Percentiles rank a stretch among this genome's conserved stretches.
Conservation (phyloP, 805 yeast genomes). For the Metahyphopichia silvanorum region DNA sequence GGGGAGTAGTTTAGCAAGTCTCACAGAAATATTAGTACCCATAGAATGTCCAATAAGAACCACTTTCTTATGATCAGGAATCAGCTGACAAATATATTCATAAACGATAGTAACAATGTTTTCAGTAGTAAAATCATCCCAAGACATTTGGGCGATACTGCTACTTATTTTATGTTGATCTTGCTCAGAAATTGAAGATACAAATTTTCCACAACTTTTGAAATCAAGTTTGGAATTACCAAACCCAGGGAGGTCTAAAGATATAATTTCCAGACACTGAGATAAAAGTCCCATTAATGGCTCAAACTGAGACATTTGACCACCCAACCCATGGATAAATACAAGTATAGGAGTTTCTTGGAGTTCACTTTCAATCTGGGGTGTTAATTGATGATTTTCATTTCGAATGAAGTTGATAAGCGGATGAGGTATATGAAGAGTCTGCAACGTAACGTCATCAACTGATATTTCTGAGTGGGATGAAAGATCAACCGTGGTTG, state of each 20-base stretch:
- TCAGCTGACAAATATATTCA: constrained; percentile 33
- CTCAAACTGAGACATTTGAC: constrained; percentile 83
- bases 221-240: constrained; percentile 48
- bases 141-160: constrained; percentile 26
- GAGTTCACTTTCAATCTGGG: constrained; percentile 32
- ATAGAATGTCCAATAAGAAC: constrained; percentile 69
- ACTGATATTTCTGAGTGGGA: constrained; percentile 16
- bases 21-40: constrained; percentile 59
- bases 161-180: constrained; percentile 30
- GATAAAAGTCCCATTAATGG: constrained; percentile 62
- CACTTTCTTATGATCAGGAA: constrained; percentile 39
- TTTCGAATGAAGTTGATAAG: constrained; percentile 26
- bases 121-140: constrained; percentile 42
- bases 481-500: constrained; percentile 35
- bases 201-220: constrained; percentile 8
- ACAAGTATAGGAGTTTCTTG: constrained; percentile 56
- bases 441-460: constrained; percentile 34
- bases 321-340: constrained; percentile 87
- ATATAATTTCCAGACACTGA: constrained; percentile 59
- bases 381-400: constrained; percentile 17
- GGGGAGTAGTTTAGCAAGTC: constrained; percentile 38
- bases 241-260: constrained; percentile 86
- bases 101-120: constrained; percentile 37
- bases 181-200: constrained; percentile 20
- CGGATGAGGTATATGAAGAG: constrained; percentile 52